Evolutionary conservation across 169 alveolate genomes (phyloP).

Genomic region (Eimeria acervulina): DNA sequence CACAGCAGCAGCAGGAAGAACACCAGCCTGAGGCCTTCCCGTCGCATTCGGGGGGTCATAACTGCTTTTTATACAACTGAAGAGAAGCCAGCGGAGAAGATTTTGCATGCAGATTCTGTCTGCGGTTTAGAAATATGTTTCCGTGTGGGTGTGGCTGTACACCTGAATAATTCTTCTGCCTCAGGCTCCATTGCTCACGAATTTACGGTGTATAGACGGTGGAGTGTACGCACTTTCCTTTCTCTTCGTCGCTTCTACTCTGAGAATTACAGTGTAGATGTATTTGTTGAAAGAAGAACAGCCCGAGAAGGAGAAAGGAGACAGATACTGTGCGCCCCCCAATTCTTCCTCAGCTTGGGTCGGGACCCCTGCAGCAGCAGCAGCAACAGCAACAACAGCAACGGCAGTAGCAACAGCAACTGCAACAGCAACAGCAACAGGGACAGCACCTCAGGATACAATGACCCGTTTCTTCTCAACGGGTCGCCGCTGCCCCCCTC

Average conservation of each 20-base stretch:
- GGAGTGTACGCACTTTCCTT: background rate
- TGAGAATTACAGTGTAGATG: background rate
- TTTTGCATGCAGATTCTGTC: background rate
- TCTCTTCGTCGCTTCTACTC: background rate
- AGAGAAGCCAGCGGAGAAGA: background rate
- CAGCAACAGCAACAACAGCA: no score
- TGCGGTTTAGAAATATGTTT: conserved; percentile 38
- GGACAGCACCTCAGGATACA: background rate
- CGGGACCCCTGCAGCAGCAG: background rate
- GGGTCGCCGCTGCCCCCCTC: conserved; percentile 3
- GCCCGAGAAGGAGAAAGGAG: background rate
- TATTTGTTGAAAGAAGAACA: conserved; percentile 11
- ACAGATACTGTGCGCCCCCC: background rate
- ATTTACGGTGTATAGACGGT: conserved; percentile 27
- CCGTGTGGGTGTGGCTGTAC: conserved; percentile 62
- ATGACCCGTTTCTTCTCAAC: conserved; percentile 2
- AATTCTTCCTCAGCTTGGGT: background rate
- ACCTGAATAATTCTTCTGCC: background rate
- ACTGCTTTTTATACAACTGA: background rate
- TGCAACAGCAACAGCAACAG: no score
- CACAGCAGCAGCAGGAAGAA: conserved; percentile 61
- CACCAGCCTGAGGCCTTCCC: conserved; percentile 30
- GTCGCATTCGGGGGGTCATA: conserved; percentile 8
- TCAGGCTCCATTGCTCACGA: background rate
- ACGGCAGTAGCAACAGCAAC: no score